Evolutionary conservation across 106 monocot species (phyloP).

Genomic region (Dendrobium nobile): DNA sequence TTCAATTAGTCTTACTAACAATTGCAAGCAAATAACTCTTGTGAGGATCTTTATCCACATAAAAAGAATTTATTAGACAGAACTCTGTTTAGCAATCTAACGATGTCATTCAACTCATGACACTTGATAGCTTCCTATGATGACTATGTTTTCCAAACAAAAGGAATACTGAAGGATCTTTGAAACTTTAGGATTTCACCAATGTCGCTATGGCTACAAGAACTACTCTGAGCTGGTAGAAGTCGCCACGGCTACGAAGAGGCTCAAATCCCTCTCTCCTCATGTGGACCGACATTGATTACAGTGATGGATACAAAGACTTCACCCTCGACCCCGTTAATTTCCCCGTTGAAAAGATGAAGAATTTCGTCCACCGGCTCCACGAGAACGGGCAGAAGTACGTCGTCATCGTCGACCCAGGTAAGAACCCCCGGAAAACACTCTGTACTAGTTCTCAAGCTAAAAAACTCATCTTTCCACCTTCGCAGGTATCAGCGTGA

Average conservation of each 20-base stretch:
- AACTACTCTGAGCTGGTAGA: slow-evolving; percentile 44
- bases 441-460: not conserved
- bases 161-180: not conserved
- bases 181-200: slow-evolving; percentile 51
- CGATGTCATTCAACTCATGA: no score
- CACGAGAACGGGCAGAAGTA: slow-evolving; percentile 68
- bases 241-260: slow-evolving; percentile 51
- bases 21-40: no score
- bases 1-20: no score
- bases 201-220: slow-evolving; percentile 68
- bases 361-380: slow-evolving; percentile 35
- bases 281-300: slow-evolving; percentile 78
- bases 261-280: slow-evolving; percentile 54
- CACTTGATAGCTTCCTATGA: no score
- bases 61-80: no score
- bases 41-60: no score
- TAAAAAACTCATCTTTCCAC: not conserved
- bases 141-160: no score
- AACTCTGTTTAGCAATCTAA: no score
- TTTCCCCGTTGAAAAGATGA: slow-evolving; percentile 53
- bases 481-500: slow-evolving; percentile 50
- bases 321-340: slow-evolving; percentile 77
- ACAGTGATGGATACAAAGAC: slow-evolving; percentile 80
- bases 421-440: slow-evolving; percentile 10
- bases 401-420: slow-evolving; percentile 75